Base-by-base conservation (phyloP, 2,329 filamentous ascomycete species). In the Dactylellina parvicollis region DNA sequence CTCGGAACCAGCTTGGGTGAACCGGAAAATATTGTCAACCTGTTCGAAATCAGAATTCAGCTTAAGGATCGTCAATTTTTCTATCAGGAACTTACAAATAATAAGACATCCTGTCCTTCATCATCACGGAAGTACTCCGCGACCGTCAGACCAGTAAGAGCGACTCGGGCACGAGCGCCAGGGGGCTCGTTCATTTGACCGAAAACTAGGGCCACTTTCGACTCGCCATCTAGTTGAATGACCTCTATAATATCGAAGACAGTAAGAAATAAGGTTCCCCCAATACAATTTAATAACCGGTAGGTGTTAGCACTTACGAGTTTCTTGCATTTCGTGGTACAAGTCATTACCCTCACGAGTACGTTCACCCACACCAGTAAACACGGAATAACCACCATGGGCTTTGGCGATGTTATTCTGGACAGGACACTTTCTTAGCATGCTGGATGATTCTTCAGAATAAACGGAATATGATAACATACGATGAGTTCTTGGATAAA, bases 281-380 rank as follows among this genome's bases (percentile, higher is more conserved):
- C 26, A 9, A 42, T 22, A 7, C 9, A 47, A 57, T 16, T 44
- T 2, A 28, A 40, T 46, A n/a, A 20, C 3, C 8, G 3, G n/a
- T 16, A 55, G 12, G 2, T 18, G 22, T 30, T 32, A 1, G 26
- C 65, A 74, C 77, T 30, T 77, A 76, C 77, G 92, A 79, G 95
- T 99, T 87, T 99, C 94, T 88, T 98, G 95, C 95, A 99, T 99
- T 89, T 99, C 95, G 86, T 99, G 94, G 90, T 99, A 99, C 88
- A 99, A 85, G 90, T 99, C 95, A 89, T 99, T 99, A 89, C 95
- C 95, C 90, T 99, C 95, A 92, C 95, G 95, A 83, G 95, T 99
- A 88, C 95, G 94, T 90, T 99, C 95, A 84, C 95, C 95, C 85
- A 99, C 95, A 94, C 95, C 95, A 82, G 92, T 96, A 90, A 99